Evolutionary conservation across 805 yeast species (phyloP).

Genomic region (Schwanniomyces polymorphus): DNA sequence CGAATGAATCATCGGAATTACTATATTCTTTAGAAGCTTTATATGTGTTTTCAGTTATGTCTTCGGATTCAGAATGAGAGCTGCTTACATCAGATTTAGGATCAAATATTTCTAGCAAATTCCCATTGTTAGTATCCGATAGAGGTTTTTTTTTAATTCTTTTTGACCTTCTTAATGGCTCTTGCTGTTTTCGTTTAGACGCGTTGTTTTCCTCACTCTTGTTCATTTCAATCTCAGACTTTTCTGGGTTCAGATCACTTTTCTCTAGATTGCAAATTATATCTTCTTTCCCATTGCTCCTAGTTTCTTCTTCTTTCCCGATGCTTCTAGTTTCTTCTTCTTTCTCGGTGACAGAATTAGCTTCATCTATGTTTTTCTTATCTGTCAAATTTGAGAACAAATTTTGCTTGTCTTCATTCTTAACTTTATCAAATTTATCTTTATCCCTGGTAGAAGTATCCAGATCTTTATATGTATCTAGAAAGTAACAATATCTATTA

Average conservation of each 20-base stretch:
- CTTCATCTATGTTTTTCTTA: slow-evolving; percentile 1
- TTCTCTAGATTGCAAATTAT: not conserved
- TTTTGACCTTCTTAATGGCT: slow-evolving; percentile 4
- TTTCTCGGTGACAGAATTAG: not conserved
- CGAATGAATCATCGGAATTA: not conserved
- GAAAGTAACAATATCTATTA: slow-evolving; percentile 24
- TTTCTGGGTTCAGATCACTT: not conserved
- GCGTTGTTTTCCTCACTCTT: not conserved
- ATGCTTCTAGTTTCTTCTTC: not conserved
- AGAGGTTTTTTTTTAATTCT: slow-evolving; percentile 1
- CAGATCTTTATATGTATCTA: slow-evolving; percentile 10
- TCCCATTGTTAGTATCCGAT: slow-evolving; percentile 20
- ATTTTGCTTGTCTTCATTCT: slow-evolving; percentile 2
- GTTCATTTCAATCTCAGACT: not conserved
- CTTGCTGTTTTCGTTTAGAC: not conserved
- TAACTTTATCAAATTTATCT: not conserved
- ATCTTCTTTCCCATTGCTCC: slow-evolving; percentile 2
- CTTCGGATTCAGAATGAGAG: not conserved
- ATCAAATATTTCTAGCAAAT: slow-evolving; percentile 22
- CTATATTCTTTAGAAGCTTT: not conserved
- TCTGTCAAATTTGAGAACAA: not conserved
- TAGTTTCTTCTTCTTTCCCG: slow-evolving; percentile 3
- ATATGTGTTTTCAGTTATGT: not conserved
- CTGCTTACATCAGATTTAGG: slow-evolving; percentile 10
- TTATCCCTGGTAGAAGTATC: not conserved